These are phyloP conservation scores for Botrytis pseudocinerea DNA, from an alignment of 2,329 filamentous ascomycete species.

Conservation along the genomic window DNA sequence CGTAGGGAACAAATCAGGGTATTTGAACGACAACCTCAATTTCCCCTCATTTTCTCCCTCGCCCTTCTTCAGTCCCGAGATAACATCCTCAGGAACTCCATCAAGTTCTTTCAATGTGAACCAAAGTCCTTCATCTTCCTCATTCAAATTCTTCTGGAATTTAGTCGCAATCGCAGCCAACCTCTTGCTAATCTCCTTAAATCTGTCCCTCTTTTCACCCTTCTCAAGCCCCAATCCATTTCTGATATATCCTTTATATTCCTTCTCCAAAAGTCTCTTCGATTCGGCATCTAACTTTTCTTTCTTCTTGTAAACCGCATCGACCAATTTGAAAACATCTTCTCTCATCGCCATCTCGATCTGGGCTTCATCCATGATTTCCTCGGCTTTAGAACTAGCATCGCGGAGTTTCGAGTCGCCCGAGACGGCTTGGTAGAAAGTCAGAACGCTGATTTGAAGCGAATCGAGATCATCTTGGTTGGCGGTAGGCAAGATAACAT, in stretches of 20 bases:
- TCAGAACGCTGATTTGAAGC: constrained; percentile 64
- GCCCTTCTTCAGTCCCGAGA: constrained; percentile 69
- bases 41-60: constrained; percentile 71
- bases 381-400: constrained; percentile 74
- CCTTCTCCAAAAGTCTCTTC: constrained; percentile 71
- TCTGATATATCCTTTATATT: constrained; percentile 73
- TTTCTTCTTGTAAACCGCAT: constrained; percentile 57
- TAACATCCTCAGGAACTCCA: constrained; percentile 71
- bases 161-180: constrained; percentile 72
- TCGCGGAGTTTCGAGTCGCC: constrained; percentile 67
- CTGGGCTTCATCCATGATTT: constrained; percentile 71
- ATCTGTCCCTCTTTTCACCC: constrained; percentile 70
- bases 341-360: constrained; percentile 82
- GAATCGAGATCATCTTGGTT: constrained; percentile 67
- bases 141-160: constrained; percentile 79
- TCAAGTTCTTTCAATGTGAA: constrained; percentile 72
- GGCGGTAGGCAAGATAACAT: constrained; percentile 64
- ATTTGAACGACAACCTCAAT: constrained; percentile 77
- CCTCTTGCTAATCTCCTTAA: constrained; percentile 84
- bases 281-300: constrained; percentile 69
- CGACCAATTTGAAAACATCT: constrained; percentile 70
- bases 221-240: constrained; percentile 73
- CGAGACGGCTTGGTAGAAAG: constrained; percentile 80
- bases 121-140: constrained; percentile 81
- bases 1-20: constrained; percentile 76